Evolutionary conservation across 2,329 filamentous ascomycete genomes (phyloP), one percentile per base, ranked within the genome.

Genomic region (Huntiella moniliformis): DNA sequence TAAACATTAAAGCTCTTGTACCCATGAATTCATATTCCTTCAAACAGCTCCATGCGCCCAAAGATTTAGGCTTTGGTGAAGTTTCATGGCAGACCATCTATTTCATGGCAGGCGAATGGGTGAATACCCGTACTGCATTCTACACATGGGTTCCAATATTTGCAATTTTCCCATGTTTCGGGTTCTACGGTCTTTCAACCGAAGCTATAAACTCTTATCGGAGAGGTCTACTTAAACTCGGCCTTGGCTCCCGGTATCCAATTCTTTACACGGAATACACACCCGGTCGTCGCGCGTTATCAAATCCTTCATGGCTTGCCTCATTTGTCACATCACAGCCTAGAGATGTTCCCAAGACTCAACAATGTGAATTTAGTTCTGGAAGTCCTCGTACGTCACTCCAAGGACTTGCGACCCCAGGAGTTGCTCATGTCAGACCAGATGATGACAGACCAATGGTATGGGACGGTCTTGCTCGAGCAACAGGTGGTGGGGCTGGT

Each of bases 171-270:
- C 61, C 66, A 40, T 62, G 74, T 41, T 68, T 74, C 37, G 37
- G 64, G 28, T 73, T 72, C 56, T 76, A 75, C 46, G 72, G 73
- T 39, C 65, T 65, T 48, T 72, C 67, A n/a, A 63, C 62, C 18
- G 71, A 74, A 28, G 68, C 68, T 8, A 58, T 66, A 50, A 68
- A 69, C 47, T 60, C 59, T 44, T 74, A 74, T 55, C 61, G 68
- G 15, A 44, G 51, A 1, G 52, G 55, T 4, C 52, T 67, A 4
- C 53, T 70, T 4, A 51, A 49, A 5, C 2, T 67, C 18, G 66
- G 69, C 0, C 53, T 71, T 1, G 67, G 22, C 7, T 3, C 7
- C 7, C 22, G 22, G 22, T 28, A 28, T 28, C 22, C 22, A 10
- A 28, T 28, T 28, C 22, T 28, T 8, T 28, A 28, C 22, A 28